Evolutionary conservation across 257 asterid genomes (phyloP), one percentile per base, ranked within the genome.

Genomic region (Cynanchum wilfordii): DNA sequence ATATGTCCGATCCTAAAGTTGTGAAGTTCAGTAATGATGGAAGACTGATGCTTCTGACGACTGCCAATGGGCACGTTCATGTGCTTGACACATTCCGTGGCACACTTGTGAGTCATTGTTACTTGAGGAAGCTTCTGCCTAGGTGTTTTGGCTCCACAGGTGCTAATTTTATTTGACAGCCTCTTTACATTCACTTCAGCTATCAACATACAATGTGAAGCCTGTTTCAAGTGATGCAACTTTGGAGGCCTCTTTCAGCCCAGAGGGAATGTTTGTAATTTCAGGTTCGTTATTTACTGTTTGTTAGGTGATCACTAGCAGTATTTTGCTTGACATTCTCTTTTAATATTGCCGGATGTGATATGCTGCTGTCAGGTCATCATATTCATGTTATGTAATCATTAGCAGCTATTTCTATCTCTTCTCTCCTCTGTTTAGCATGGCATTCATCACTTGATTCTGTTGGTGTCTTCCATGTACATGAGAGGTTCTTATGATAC

Each of bases 181-280:
- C 24, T 74, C 10, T 58, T 8, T 68, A 58, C 69, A 56, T 77
- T 70, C 76, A 42, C 69, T 80, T 45, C 70, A 93, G 96, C 79
- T 95, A 73, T 86, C 93, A 3, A 92, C 96, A 27, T 85, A 80
- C 78, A 90, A 80, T 69, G 98, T 92, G 66, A 90, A 87, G 85
- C 97, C 99, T 68, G 92, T 87, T 77, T 84, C 93, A 75, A 84
- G 87, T 70, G 79, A 79, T 72, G 87, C 96, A 65, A 92, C 98
- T 58, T 75, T 95, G 88, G 98, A 95, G 84, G 97, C 99, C 7
- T 87, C 96, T 83, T 95, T 95, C 87, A 95, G 98, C 77, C 96
- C 96, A 19, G 98, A 95, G 49, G 99, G 97, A 82, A 86, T 79
- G 89, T 95, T 84, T 82, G 96, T 90, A 71, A 79, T 92, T 70